A percentile compares a stretch with the other conserved stretches of the same genome.
phyloP scores from a whole-genome alignment of 345 rosid genomes.

The Xanthoceras sorbifolium region DNA sequence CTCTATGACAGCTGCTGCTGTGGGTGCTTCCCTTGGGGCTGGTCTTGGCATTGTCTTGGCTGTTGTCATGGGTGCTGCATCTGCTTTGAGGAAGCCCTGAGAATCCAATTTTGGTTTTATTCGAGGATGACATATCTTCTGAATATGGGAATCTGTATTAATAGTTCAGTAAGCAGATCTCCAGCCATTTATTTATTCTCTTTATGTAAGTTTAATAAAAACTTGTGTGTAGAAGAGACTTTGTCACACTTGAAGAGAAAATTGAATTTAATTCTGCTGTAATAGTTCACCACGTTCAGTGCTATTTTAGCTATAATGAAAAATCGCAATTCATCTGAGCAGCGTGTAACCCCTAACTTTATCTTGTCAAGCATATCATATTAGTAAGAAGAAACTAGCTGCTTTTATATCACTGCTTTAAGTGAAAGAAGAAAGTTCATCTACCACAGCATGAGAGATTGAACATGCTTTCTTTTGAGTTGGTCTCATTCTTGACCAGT shows the following conservation, averaged over 20 bases:
- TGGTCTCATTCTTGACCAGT: slow-evolving; percentile 43
- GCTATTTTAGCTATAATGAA: neutral
- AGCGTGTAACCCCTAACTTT: too few relatives aligned
- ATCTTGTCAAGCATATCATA: too few relatives aligned
- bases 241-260: neutral
- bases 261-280: neutral
- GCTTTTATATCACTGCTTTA: too few relatives aligned
- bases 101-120: slow-evolving; percentile 6
- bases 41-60: slow-evolving; percentile 91
- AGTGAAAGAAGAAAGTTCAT: slow-evolving; percentile 20
- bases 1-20: slow-evolving; percentile 76
- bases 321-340: neutral
- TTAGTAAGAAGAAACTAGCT: too few relatives aligned
- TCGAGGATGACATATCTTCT: neutral
- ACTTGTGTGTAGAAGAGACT: neutral
- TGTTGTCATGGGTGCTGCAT: slow-evolving; percentile 95
- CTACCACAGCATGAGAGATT: slow-evolving; percentile 49
- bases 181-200: slow-evolving; percentile 35
- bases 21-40: slow-evolving; percentile 97
- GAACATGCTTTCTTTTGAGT: slow-evolving; percentile 34
- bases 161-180: slow-evolving; percentile 1
- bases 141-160: slow-evolving; percentile 1
- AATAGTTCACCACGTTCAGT: neutral
- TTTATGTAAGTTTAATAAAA: slow-evolving; percentile 24
- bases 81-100: slow-evolving; percentile 91